Conservation (phyloP, 2,329 filamentous ascomycete species). For the Nemania diffusa region DNA sequence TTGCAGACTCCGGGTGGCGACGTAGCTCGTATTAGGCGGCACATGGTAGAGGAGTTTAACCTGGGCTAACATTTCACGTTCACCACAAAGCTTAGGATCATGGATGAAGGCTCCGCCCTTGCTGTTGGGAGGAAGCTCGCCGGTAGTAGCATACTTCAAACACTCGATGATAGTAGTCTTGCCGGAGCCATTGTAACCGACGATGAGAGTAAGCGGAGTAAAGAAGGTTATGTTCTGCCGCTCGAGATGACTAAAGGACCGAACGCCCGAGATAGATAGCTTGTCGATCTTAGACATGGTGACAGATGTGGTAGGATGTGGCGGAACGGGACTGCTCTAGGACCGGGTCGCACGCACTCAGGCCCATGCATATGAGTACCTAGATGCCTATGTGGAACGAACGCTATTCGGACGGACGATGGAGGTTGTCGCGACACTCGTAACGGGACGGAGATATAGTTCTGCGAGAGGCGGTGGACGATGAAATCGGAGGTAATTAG, state of each 20-base stretch:
- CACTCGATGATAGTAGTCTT: conserved; percentile 99
- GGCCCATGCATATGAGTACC: conserved; percentile 21
- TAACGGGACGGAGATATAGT: background rate
- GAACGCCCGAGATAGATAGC: conserved; percentile 82
- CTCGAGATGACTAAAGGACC: conserved; percentile 83
- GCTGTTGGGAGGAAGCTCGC: conserved; percentile 91
- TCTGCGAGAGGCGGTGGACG: background rate
- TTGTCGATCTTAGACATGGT: conserved; percentile 86
- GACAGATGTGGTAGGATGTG: conserved; percentile 27
- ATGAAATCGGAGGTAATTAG: background rate
- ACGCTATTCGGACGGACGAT: background rate
- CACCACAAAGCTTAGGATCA: conserved; percentile 90
- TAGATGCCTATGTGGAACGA: background rate
- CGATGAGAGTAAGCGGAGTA: conserved; percentile 92
- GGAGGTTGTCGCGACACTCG: background rate
- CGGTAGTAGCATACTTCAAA: conserved; percentile 97
- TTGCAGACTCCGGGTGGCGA: conserved; percentile 84
- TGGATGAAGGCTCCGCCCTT: conserved; percentile 94
- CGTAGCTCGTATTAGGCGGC: conserved; percentile 80
- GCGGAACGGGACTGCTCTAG: conserved; percentile 6
- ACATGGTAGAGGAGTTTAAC: conserved; percentile 89
- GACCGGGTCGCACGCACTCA: conserved; percentile 11
- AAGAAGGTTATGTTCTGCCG: conserved; percentile 87
- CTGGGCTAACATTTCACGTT: conserved; percentile 89
- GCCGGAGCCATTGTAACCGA: conserved; percentile 95